These are phyloP conservation scores for Globisporangium middletonii DNA, from an alignment of 352 stramenopile genomes.

Conservation along the genomic window DNA sequence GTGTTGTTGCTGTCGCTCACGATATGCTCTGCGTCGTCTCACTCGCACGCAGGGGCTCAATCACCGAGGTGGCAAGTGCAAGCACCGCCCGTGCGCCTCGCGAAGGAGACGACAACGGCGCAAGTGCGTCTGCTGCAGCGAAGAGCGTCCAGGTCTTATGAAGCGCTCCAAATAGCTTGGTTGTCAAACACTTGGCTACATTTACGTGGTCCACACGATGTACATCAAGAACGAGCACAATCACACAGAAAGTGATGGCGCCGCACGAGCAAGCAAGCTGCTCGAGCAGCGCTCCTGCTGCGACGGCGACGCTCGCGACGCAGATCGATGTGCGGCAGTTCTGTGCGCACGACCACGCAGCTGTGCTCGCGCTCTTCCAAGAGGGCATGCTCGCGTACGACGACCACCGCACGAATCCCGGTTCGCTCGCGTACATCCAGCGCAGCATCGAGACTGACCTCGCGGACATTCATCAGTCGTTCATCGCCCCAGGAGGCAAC, in stretches of 20 bases:
- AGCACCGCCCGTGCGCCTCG: neutral
- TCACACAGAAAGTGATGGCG: too few relatives aligned
- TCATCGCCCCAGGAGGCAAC: conserved; percentile 29
- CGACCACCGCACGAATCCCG: conserved; percentile 13
- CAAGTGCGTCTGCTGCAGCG: neutral
- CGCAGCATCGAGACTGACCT: conserved; percentile 30
- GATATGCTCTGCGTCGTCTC: too few relatives aligned
- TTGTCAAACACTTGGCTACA: neutral
- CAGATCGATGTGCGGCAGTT: conserved; percentile 26
- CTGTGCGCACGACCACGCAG: conserved; percentile 18
- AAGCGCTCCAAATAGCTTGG: neutral
- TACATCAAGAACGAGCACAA: neutral
- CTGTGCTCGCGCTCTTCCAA: conserved; percentile 28
- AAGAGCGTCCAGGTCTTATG: neutral
- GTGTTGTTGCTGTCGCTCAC: too few relatives aligned
- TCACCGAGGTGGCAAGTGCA: neutral
- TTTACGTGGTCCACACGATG: neutral
- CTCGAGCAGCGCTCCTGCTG: neutral
- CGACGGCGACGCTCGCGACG: neutral
- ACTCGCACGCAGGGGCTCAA: too few relatives aligned
- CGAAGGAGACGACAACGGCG: neutral
- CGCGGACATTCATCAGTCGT: conserved; percentile 23
- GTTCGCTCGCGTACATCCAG: conserved; percentile 24
- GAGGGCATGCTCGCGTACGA: conserved; percentile 35
- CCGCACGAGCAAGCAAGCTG: too few relatives aligned